Evolutionary conservation across 2,329 filamentous ascomycete genomes (phyloP).

Genomic region (Arthrobotrys conoides): DNA sequence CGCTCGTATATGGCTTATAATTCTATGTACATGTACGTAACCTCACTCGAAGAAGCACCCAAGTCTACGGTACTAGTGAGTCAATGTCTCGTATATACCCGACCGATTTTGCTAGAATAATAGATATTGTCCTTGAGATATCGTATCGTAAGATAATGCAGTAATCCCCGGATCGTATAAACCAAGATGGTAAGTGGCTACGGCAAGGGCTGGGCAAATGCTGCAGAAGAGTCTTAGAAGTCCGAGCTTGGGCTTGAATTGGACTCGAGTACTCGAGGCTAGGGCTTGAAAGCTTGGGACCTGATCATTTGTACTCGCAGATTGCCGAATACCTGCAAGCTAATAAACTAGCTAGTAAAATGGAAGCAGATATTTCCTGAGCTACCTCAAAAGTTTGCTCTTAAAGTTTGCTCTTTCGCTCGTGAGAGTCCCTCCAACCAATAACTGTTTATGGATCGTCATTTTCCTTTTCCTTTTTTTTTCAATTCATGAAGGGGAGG

Average conservation of each 20-base stretch:
- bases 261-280: conserved; percentile 27
- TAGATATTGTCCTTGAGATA: conserved; percentile 13
- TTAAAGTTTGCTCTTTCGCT: conserved; percentile 1
- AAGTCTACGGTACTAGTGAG: conserved; percentile 3
- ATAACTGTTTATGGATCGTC: conserved; percentile 22
- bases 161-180: background rate
- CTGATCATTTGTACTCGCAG: conserved; percentile 38
- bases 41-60: conserved; percentile 11
- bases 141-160: conserved; percentile 23
- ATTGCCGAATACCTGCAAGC: conserved; percentile 43
- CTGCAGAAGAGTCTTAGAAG: conserved; percentile 16
- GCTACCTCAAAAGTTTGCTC: background rate
- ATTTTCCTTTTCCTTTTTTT: background rate
- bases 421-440: conserved; percentile 11
- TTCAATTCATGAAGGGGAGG: conserved; percentile 6
- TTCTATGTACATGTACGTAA: conserved; percentile 28
- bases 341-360: background rate
- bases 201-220: conserved; percentile 18
- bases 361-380: too few relatives aligned
- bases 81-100: conserved; percentile 23
- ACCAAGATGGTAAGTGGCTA: conserved; percentile 4
- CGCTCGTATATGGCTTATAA: background rate
- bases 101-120: conserved; percentile 17
- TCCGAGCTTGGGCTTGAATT: background rate
- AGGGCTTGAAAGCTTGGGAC: conserved; percentile 11